Conservation (phyloP, 805 yeast genomes). For the Metschnikowia corniflorae region DNA sequence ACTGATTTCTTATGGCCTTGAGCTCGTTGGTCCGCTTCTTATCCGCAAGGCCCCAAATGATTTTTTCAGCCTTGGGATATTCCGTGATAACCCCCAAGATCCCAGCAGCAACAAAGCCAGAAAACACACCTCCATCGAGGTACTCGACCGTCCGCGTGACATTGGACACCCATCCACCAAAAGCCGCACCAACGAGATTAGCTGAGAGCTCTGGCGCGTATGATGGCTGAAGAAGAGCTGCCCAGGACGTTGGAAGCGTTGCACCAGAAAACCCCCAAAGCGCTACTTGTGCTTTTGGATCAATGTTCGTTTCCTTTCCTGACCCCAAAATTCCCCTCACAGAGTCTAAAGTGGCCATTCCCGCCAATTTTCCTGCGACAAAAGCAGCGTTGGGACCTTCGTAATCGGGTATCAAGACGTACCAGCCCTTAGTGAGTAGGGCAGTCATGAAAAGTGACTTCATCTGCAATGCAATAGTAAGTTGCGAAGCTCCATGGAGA, state of each 20-base stretch:
- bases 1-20: constrained; percentile 5
- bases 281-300: constrained; percentile 17
- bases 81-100: constrained; percentile 27
- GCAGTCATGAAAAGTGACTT: constrained; percentile 17
- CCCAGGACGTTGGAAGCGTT: constrained; percentile 37
- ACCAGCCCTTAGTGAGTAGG: constrained; percentile 28
- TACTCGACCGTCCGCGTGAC: constrained; percentile 24
- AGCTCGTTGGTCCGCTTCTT: constrained; percentile 1
- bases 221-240: constrained; percentile 33
- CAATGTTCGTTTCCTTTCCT: constrained; percentile 19
- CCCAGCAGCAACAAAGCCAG: constrained; percentile 35
- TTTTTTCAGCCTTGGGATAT: constrained; percentile 12
- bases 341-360: constrained; percentile 30
- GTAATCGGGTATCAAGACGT: constrained; percentile 33
- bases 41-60: neutral
- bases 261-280: constrained; percentile 42
- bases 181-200: constrained; percentile 28
- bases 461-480: too few species aligned
- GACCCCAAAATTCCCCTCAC: constrained; percentile 26
- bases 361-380: constrained; percentile 32
- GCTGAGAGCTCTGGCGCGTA: constrained; percentile 33
- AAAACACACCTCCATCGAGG: constrained; percentile 25
- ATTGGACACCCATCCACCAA: constrained; percentile 39
- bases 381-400: constrained; percentile 33
- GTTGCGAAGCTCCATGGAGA: too few species aligned